Percentiles rank a stretch among this genome's conserved stretches.
phyloP scores from a whole-genome alignment of 2,329 filamentous ascomycete species.

The Alternaria gansuensis region DNA sequence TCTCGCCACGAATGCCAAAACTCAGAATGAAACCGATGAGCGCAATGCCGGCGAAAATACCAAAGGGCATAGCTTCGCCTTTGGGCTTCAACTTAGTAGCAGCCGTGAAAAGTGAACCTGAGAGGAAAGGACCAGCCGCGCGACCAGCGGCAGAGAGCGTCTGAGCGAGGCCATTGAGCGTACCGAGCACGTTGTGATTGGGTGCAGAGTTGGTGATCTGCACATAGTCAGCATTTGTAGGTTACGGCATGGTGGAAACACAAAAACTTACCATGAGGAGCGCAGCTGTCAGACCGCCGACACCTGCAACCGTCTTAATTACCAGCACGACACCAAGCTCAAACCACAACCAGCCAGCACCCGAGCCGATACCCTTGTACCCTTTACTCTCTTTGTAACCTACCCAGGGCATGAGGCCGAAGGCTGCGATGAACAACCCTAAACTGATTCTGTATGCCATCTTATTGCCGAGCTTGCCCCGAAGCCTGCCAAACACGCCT shows the following conservation, averaged over 20 bases:
- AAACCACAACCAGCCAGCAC: conserved; percentile 75
- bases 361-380: conserved; percentile 63
- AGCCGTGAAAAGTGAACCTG: conserved; percentile 84
- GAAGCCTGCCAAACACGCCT: conserved; percentile 80
- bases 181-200: conserved; percentile 83
- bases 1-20: conserved; percentile 74
- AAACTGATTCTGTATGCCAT: conserved; percentile 82
- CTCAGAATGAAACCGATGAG: conserved; percentile 82
- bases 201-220: conserved; percentile 94
- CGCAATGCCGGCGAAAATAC: conserved; percentile 83
- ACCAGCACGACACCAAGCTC: conserved; percentile 84
- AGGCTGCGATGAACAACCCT: conserved; percentile 80
- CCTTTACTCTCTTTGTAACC: conserved; percentile 72
- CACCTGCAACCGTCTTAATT: conserved; percentile 87
- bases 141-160: conserved; percentile 90
- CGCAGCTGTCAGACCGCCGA: conserved; percentile 88
- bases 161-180: conserved; percentile 91
- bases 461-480: conserved; percentile 83
- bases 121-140: conserved; percentile 86
- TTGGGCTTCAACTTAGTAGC: conserved; percentile 77
- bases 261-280: conserved; percentile 76
- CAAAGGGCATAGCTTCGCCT: conserved; percentile 86
- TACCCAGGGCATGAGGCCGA: conserved; percentile 88
- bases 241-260: neutral
- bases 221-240: neutral